Evolutionary conservation across 2,329 filamentous ascomycete genomes (phyloP), one percentile per base, ranked within the genome.

Genomic region (Neofusicoccum parvum): DNA sequence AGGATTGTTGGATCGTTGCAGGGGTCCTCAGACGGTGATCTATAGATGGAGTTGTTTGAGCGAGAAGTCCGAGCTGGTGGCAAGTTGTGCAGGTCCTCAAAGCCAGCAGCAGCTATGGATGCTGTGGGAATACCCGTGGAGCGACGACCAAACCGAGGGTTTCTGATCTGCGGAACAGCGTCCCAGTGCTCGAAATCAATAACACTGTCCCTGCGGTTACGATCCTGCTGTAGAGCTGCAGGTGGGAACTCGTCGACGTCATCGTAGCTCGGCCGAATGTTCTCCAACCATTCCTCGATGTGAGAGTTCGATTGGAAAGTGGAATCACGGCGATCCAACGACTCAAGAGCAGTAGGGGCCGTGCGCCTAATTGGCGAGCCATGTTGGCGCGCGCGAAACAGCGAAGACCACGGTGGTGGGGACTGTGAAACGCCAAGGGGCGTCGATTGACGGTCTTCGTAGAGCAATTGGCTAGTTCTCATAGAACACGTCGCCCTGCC

Each of bases 371-470:
- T 60, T 60, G 56, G 56, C 23, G 56, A 46, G 43, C 10, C 32
- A 48, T 37, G 43, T 48, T 60, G 56, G 27, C 56, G 56, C 56
- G 56, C 56, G 56, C 56, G 56, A 60, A 60, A 60, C 56, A 60
- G 32, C 15, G 43, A 17, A 49, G 56, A 48, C 56, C 41, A 37
- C 56, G 39, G 34, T 45, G 39, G 41, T 27, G 53, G 23, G 5
- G 39, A 32, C 12, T 15, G 56, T 60, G 56, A 60, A 60, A 60
- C 56, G 17, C 56, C 27, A 46, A 20, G 56, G 6, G 23, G 15
- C n/a, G 54, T 34, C 9, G 12, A 14, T 34, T 32, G 4, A 20
- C 17, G 23, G 15, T 46, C 54, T 34, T 32, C 37, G 54, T 17
- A 7, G 20, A 46, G 32, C 11, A 45, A 58, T 58, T 58, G 53